These are phyloP conservation scores for Pyronema omphalodes DNA, from an alignment of 495 filamentous ascomycete species.

Conservation along the genomic window DNA sequence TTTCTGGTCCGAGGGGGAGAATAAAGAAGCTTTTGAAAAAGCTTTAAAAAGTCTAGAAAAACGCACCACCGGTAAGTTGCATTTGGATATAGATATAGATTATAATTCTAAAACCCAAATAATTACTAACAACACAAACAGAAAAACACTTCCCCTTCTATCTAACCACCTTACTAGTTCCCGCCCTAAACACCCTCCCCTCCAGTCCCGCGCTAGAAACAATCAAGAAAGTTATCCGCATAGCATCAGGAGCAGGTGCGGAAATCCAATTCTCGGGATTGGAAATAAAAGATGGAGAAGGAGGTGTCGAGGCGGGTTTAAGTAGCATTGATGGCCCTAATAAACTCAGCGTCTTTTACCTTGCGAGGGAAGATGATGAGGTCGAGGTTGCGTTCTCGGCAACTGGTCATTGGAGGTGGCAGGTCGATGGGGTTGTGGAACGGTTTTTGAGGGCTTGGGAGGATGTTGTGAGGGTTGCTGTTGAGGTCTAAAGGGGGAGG, in stretches of 20 bases:
- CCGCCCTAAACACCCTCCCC: neutral
- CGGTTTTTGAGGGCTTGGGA: neutral
- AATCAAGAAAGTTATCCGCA: neutral
- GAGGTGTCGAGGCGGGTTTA: neutral
- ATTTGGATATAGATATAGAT: too few relatives aligned
- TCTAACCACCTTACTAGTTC: neutral
- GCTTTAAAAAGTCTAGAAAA: neutral
- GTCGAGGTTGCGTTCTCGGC: neutral
- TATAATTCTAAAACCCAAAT: neutral
- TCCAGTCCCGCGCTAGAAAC: neutral
- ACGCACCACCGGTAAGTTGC: neutral
- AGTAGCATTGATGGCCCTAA: neutral
- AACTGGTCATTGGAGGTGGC: neutral
- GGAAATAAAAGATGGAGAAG: neutral
- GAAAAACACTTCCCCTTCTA: neutral
- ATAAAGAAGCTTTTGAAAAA: neutral
- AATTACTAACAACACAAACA: too few relatives aligned
- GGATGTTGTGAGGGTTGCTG: neutral
- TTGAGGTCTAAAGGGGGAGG: neutral
- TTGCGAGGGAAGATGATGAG: neutral
- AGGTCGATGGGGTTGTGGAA: neutral
- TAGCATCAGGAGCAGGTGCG: neutral
- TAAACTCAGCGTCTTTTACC: neutral
- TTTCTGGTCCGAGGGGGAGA: neutral
- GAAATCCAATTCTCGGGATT: neutral